These are phyloP conservation scores for Camillea tinctor DNA, from an alignment of 2,329 filamentous ascomycete genomes.

Conservation along the genomic window DNA sequence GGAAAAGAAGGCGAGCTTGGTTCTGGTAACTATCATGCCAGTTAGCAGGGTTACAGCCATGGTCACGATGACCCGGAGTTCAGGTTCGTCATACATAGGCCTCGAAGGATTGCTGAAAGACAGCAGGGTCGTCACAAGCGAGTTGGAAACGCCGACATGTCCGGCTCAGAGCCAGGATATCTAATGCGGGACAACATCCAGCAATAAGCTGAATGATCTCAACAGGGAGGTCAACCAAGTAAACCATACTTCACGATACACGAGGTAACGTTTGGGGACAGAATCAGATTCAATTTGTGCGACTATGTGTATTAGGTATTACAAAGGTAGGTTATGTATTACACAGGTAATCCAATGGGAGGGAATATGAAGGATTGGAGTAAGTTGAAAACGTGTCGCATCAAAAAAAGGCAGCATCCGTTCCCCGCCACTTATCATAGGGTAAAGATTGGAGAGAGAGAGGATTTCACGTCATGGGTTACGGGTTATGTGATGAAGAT, in stretches of 20 bases:
- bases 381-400: no score
- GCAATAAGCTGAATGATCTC: slow-evolving; percentile 3
- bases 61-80: neutral
- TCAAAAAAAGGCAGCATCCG: neutral
- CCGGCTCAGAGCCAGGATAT: neutral
- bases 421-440: neutral
- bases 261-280: neutral
- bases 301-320: no score
- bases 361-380: neutral
- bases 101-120: slow-evolving; percentile 4
- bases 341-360: neutral
- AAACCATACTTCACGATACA: neutral
- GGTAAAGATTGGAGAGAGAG: no score
- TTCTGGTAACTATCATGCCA: slow-evolving; percentile 43
- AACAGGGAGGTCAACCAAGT: neutral
- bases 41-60: neutral
- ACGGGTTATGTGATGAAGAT: no score
- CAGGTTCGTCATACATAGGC: neutral
- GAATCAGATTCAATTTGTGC: neutral
- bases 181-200: neutral
- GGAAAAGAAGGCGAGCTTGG: slow-evolving; percentile 72
- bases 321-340: no score
- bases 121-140: slow-evolving; percentile 1
- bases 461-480: neutral
- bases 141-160: neutral